Evolutionary conservation across 2,329 filamentous ascomycete genomes (phyloP).

Genomic region (Exophiala aquamarina): DNA sequence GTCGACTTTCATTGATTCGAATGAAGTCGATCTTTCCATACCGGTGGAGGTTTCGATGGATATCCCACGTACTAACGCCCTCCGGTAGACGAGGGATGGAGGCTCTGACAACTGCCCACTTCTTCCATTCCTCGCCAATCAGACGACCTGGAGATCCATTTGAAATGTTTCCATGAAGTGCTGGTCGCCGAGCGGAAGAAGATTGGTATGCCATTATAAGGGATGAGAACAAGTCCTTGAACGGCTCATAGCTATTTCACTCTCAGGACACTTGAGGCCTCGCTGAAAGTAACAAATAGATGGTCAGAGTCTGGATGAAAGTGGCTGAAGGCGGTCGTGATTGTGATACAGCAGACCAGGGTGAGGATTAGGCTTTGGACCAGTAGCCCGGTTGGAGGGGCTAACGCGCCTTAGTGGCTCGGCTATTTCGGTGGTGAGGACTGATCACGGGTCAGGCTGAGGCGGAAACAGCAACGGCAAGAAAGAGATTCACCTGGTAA

Average conservation of each 20-base stretch:
- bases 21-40: conserved; percentile 56
- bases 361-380: no score
- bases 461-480: no score
- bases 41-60: conserved; percentile 54
- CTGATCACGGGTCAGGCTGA: no score
- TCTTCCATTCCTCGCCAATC: conserved; percentile 39
- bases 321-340: no score
- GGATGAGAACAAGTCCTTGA: background rate
- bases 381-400: no score
- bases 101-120: conserved; percentile 41
- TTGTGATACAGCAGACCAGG: no score
- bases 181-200: background rate
- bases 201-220: background rate
- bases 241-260: background rate
- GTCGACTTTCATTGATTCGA: conserved; percentile 52
- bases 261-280: no score
- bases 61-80: conserved; percentile 35
- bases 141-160: no score
- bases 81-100: conserved; percentile 36
- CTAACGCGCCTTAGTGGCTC: no score
- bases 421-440: no score
- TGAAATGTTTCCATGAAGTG: background rate
- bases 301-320: no score
- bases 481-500: background rate
- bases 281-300: no score